phyloP scores from a whole-genome alignment of 257 asterid genomes.

The Knoxia roxburghii region DNA sequence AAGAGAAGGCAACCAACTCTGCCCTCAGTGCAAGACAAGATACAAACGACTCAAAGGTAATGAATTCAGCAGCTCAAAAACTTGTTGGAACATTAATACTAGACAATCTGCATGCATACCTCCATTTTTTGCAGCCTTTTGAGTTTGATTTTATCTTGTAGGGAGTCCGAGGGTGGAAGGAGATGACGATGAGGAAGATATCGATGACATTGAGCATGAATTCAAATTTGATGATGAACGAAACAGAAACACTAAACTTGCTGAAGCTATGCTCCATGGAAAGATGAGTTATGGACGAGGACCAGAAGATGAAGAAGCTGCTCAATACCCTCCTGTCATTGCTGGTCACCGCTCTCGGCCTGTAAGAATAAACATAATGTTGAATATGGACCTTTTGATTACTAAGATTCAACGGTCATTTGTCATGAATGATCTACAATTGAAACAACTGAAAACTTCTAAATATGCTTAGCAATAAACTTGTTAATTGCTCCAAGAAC shows the following conservation, averaged over 20 bases:
- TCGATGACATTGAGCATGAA: slow-evolving; percentile 93
- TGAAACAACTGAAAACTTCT: not conserved
- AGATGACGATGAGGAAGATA: slow-evolving; percentile 94
- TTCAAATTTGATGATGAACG: slow-evolving; percentile 68
- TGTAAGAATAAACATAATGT: slow-evolving; percentile 29
- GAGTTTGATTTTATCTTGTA: slow-evolving; percentile 19
- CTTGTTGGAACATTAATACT: not conserved
- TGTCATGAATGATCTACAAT: not conserved
- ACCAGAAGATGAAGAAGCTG: slow-evolving; percentile 65
- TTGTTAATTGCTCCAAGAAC: not conserved
- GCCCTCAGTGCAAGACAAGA: slow-evolving; percentile 96
- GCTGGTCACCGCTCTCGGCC: slow-evolving; percentile 71
- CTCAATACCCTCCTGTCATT: slow-evolving; percentile 77
- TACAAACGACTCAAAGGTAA: slow-evolving; percentile 87
- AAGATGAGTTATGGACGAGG: slow-evolving; percentile 98
- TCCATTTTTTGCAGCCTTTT: not conserved
- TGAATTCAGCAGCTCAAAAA: not conserved
- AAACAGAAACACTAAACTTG: slow-evolving; percentile 56
- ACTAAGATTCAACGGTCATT: no score
- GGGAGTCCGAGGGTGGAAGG: slow-evolving; percentile 98
- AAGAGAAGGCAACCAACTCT: slow-evolving; percentile 83
- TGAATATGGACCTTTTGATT: no score
- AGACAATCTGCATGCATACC: not conserved
- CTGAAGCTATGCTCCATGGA: slow-evolving; percentile 90
- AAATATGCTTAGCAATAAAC: not conserved